Base-by-base conservation (phyloP, 768 basidiomycete genomes). In the Serendipita sp. region DNA sequence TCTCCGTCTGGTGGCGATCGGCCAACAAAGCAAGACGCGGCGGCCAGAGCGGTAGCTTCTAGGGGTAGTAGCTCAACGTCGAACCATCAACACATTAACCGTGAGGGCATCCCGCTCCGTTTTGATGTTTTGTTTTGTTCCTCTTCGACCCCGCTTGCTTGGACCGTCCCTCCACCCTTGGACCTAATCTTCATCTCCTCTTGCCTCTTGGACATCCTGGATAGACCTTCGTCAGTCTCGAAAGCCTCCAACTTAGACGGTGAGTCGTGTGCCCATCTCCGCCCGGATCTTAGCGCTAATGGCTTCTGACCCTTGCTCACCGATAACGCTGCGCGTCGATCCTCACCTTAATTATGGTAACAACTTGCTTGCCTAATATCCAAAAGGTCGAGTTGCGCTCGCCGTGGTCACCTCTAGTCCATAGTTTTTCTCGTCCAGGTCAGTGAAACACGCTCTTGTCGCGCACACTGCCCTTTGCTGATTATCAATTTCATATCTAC, bases 351-450 rank as follows among this genome's bases (percentile, higher is more conserved):
- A 28, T 60, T 10, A 32, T 60, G 56, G 32, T 32, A 60, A 23
- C 11, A 23, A 23, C 56, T n/a, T 32, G 5, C 16, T n/a, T 28
- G 16, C 23, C n/a, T 4, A 23, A 11, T 36, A n/a, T 41, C 48
- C 48, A 7, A 18, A 7, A 60, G 56, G 56, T 60, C 56, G 56
- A 60, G 56, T 60, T 36, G 56, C 35, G 56, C 56, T 60, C 56
- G 56, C 56, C 56, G 34, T 36, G 23, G 35, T 35, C 56, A 51
- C 8, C 48, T 18, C 30, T 51, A 18, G 48, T 18, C 48, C 18
- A 7, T 18, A 18, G 30, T 32, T 18, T 51, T n/a, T 51, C 48
- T 18, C 18, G 18, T 51, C n/a, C 16, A 51, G n/a, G n/a, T 18
- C 8, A 16, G 18, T 32, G 18, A 32, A 51, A 18, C 48, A n/a